Percentiles rank a stretch among this genome's conserved stretches.
Evolutionary conservation across 306 rosid species (phyloP).

Genomic region (Canavalia ensiformis): DNA sequence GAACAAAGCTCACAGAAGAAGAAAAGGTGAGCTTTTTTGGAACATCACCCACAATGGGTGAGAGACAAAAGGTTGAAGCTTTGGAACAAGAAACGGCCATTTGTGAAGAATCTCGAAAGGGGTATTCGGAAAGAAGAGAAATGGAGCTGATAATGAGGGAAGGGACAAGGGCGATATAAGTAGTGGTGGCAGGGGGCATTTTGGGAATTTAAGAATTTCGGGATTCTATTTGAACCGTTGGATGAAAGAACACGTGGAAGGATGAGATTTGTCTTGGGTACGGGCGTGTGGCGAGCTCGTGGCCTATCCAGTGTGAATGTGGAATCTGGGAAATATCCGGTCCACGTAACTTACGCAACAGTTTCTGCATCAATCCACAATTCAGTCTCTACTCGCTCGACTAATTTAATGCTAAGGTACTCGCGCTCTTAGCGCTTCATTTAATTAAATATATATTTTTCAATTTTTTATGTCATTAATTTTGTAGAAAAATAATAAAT

Average conservation of each 20-base stretch:
- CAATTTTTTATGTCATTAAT: not conserved
- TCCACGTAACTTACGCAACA: conserved; percentile 44
- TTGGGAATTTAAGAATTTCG: not conserved
- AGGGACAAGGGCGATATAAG: conserved; percentile 47
- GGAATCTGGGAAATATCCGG: conserved; percentile 42
- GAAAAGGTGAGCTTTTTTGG: conserved; percentile 25
- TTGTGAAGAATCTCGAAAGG: conserved; percentile 2
- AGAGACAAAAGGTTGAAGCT: conserved; percentile 40
- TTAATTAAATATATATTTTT: too few relatives aligned
- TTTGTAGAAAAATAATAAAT: too few relatives aligned
- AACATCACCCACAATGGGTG: conserved; percentile 43
- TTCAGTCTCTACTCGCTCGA: conserved; percentile 30
- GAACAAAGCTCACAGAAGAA: conserved; percentile 30
- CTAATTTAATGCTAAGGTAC: not conserved
- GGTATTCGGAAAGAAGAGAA: not conserved
- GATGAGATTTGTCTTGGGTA: not conserved
- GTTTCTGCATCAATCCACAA: too few relatives aligned
- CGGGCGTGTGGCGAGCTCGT: conserved; percentile 78
- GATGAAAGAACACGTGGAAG: conserved; percentile 43
- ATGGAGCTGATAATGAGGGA: not conserved
- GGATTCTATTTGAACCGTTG: conserved; percentile 34
- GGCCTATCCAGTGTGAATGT: conserved; percentile 47
- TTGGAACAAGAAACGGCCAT: conserved; percentile 58
- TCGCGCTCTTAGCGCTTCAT: conserved; percentile 23
- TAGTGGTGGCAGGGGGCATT: conserved; percentile 29